Conservation (phyloP, 768 basidiomycete species). For the Xerocomus potaroensis region DNA sequence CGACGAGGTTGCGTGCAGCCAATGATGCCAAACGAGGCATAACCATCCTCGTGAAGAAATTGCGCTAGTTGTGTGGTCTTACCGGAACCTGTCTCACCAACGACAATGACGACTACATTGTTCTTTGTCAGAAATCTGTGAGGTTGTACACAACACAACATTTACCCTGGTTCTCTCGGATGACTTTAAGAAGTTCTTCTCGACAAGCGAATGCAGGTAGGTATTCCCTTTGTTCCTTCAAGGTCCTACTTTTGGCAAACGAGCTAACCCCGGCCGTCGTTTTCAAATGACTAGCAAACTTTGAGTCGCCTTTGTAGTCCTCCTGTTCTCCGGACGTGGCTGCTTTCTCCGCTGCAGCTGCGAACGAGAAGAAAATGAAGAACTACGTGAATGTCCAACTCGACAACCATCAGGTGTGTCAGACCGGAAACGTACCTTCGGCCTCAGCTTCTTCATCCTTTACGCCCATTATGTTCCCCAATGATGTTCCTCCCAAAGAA, state of each 20-base stretch:
- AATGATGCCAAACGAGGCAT: slow-evolving; percentile 82
- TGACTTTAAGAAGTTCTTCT: slow-evolving; percentile 81
- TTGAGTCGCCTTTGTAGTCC: slow-evolving; percentile 89
- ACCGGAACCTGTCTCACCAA: slow-evolving; percentile 99
- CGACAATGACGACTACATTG: slow-evolving; percentile 77
- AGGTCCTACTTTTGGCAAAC: slow-evolving; percentile 75
- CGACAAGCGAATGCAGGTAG: slow-evolving; percentile 96
- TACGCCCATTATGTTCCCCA: slow-evolving; percentile 98
- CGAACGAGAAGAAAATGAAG: slow-evolving; percentile 31
- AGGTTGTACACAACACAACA: background rate
- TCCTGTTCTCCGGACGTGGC: slow-evolving; percentile 52
- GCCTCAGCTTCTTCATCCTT: slow-evolving; percentile 92
- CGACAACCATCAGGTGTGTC: slow-evolving; percentile 32
- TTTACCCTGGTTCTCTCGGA: slow-evolving; percentile 93
- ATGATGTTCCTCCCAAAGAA: slow-evolving; percentile 81
- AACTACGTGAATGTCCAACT: slow-evolving; percentile 80
- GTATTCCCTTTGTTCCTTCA: slow-evolving; percentile 96
- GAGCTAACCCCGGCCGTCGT: slow-evolving; percentile 68
- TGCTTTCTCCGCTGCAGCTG: slow-evolving; percentile 52
- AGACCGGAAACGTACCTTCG: slow-evolving; percentile 59
- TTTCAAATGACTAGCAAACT: slow-evolving; percentile 95
- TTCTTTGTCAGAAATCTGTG: background rate
- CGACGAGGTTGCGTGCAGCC: slow-evolving; percentile 98
- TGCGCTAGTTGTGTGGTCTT: slow-evolving; percentile 97
- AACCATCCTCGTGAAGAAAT: slow-evolving; percentile 96